Evolutionary conservation across 2,329 filamentous ascomycete genomes (phyloP), one percentile per base, ranked within the genome.

Genomic region (Aspergillus tanneri): DNA sequence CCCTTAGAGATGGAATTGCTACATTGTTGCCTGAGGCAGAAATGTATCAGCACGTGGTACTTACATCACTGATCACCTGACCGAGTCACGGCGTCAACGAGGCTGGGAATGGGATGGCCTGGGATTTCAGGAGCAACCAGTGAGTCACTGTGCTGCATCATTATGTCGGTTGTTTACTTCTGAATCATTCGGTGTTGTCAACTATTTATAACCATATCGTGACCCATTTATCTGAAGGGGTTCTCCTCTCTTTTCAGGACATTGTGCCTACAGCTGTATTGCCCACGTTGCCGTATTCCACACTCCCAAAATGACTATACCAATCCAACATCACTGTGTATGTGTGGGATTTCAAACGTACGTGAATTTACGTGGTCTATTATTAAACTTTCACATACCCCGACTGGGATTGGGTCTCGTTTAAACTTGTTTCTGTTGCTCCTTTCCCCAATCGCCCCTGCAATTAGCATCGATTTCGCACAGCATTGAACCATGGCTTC

Each of bases 401-500:
- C 32, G n/a, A 34, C 32, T 23, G 37, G 11, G 19, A 3, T 32
- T 46, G 37, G 35, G 51, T 42, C 21, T 18, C 36, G 38, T 44
- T 28, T 53, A 40, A 56, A 22, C 19, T 9, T 25, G 11, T 38
- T 18, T 23, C 19, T 38, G 6, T 14, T n/a, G 16, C 12, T 35
- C 0, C n/a, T 14, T 36, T n/a, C n/a, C 27, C 7, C 37, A 40
- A 18, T 28, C 32, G 18, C 11, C 14, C 7, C 5, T 16, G 21
- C 38, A 32, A 43, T 45, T 48, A 37, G 46, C 42, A 21, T 18
- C 38, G 24, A 36, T 18, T 40, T 30, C 27, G 25, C 28, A 22
- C 10, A 19, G 9, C 4, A 10, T 18, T 32, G 35, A 39, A 60
- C 11, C 53, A 95, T 93, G 88, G 92, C 93, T 49, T 96, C 92